Conservation (phyloP, 2,329 filamentous ascomycete genomes). For the Sporothrix globosa region DNA sequence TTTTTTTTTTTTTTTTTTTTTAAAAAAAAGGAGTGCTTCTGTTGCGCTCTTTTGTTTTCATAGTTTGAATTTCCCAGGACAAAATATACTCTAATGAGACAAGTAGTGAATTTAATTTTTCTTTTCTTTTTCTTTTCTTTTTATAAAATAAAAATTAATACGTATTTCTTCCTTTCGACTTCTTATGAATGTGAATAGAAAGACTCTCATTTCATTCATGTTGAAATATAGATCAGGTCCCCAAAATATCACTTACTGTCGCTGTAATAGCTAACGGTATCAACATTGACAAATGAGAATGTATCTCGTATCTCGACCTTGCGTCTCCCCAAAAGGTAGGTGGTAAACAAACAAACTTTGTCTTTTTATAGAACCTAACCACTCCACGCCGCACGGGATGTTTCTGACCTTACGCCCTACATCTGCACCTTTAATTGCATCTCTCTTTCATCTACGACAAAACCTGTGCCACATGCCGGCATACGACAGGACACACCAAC, state of each 20-base stretch:
- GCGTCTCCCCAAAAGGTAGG: slow-evolving; percentile 6
- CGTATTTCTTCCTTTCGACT: too few species aligned
- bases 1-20: too few species aligned
- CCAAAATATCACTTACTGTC: too few species aligned
- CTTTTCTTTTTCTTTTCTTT: not conserved
- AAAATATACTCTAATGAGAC: too few species aligned
- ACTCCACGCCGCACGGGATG: slow-evolving; percentile 4
- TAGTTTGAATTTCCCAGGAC: not conserved
- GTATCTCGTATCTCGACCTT: not conserved
- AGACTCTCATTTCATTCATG: too few species aligned
- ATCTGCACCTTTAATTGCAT: not conserved
- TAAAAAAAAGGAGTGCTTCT: too few species aligned
- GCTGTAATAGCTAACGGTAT: too few species aligned
- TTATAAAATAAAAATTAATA: not conserved
- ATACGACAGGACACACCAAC: not conserved
- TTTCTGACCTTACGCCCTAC: not conserved
- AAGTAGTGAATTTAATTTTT: too few species aligned
- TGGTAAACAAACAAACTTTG: not conserved
- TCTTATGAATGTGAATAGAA: too few species aligned
- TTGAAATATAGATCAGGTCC: too few species aligned
- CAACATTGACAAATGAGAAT: not conserved
- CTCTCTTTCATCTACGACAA: not conserved
- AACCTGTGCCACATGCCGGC: not conserved
- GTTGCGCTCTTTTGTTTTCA: not conserved
- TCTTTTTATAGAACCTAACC: slow-evolving; percentile 2